Evolutionary conservation across 352 stramenopile species (phyloP).

Genomic region (Phytophthora sp.): DNA sequence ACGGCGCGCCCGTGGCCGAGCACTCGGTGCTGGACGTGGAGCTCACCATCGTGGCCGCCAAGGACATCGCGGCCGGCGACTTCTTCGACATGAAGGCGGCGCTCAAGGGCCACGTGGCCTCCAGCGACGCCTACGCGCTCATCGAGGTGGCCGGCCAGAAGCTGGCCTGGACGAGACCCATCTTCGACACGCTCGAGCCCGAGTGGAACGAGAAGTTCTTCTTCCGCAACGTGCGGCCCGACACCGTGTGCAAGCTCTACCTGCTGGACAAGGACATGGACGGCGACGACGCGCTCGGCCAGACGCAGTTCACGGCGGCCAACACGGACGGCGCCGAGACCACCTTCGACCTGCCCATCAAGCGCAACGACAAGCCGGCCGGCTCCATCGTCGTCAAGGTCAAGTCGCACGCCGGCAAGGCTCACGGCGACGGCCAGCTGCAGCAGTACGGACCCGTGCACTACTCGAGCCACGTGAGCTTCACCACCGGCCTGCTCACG

Average conservation of each 20-base stretch:
- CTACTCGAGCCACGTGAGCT: constrained; percentile 39
- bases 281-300: constrained; percentile 36
- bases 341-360: constrained; percentile 39
- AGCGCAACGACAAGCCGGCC: constrained; percentile 24
- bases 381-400: constrained; percentile 43
- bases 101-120: constrained; percentile 34
- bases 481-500: constrained; percentile 28
- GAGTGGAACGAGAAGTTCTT: constrained; percentile 50
- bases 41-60: constrained; percentile 41
- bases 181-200: constrained; percentile 41
- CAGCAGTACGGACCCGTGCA: constrained; percentile 39
- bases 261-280: constrained; percentile 43
- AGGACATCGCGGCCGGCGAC: constrained; percentile 40
- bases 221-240: constrained; percentile 43
- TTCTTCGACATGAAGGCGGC: constrained; percentile 29
- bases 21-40: constrained; percentile 39
- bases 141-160: constrained; percentile 43
- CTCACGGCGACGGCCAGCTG: constrained; percentile 5
- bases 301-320: constrained; percentile 36
- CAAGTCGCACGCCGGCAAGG: constrained; percentile 19
- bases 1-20: background rate
- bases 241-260: constrained; percentile 43
- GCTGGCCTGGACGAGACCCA: constrained; percentile 42
- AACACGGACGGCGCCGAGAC: constrained; percentile 35
- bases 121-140: constrained; percentile 44